These are phyloP conservation scores for Umbelopsis vinacea DNA, from an alignment of 192 early-diverging fungal species.

Conservation along the genomic window DNA sequence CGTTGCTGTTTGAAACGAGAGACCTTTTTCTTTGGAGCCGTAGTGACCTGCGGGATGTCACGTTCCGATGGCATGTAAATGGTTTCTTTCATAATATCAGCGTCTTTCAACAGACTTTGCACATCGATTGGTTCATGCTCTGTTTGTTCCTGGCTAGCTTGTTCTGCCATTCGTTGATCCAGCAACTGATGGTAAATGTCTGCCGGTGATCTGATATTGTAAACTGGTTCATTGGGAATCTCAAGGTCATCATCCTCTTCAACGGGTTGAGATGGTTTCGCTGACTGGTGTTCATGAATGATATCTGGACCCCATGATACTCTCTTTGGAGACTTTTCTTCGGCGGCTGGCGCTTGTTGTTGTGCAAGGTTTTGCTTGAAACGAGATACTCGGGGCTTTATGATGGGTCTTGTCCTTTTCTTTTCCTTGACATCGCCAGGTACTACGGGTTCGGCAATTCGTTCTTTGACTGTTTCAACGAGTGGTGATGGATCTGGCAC, in stretches of 20 bases:
- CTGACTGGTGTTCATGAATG: neutral
- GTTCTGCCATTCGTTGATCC: slow-evolving; percentile 9
- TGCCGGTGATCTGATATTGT: slow-evolving; percentile 28
- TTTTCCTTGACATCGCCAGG: neutral
- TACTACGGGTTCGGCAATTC: neutral
- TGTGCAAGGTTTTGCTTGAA: slow-evolving; percentile 34
- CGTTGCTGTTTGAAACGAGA: slow-evolving; percentile 36
- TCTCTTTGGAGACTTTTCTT: slow-evolving; percentile 1
- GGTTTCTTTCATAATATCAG: slow-evolving; percentile 23
- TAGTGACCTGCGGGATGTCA: slow-evolving; percentile 23
- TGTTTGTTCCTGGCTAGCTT: neutral
- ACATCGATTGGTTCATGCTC: neutral
- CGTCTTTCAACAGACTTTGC: neutral
- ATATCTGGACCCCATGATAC: slow-evolving; percentile 4
- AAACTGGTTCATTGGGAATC: neutral
- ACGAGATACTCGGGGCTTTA: slow-evolving; percentile 40
- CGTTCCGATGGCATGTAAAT: slow-evolving; percentile 32
- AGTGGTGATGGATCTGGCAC: slow-evolving; percentile 34
- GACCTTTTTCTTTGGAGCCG: slow-evolving; percentile 24
- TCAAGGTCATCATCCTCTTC: neutral
- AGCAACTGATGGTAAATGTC: slow-evolving; percentile 37
- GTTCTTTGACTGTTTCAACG: slow-evolving; percentile 6
- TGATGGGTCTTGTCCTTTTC: neutral
- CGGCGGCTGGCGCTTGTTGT: slow-evolving; percentile 21
- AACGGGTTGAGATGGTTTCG: neutral